Evolutionary conservation across 352 stramenopile species (phyloP), one percentile per base, ranked within the genome.

Genomic region (Elongisporangium anandrum): DNA sequence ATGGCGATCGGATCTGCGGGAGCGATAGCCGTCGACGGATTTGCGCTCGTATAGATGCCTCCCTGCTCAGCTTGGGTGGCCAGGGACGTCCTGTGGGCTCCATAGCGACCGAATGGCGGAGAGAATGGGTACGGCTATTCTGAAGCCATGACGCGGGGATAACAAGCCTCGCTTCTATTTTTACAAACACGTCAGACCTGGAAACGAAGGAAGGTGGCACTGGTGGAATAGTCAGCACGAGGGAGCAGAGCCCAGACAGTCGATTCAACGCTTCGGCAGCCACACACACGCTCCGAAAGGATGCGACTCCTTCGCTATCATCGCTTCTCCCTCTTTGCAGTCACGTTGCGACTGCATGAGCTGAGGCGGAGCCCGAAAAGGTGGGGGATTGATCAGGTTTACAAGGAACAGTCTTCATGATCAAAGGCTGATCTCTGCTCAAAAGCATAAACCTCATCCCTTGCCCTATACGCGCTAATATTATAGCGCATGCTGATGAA

Each of bases 31-130:
- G 10, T 4, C 49, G 20, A 15, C 48, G n/a, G 10, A 24, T 17
- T 38, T 47, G 6, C 45, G 38, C 54, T 53, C 52, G 55, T 47
- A n/a, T 29, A 39, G 55, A 19, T 22, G 52, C 21, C 55, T n/a
- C 55, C 52, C 41, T 15, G 49, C 1, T 45, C 41, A 45, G n/a
- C 12, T 54, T 47, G 41, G 47, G 12, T 20, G 45, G 2, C 16
- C 12, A 22, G 54, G 41, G 22, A 60, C 52, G 55, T 12, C 5
- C 3, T 34, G 4, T 22, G 50, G 12, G 22, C 51, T 26, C 15
- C 23, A 26, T 45, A 23, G 23, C 23, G 22, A 45, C 15, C 50
- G 34, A 57, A 8, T 2, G 29, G 13, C 9, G 9, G 4, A 41
- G 29, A 15, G 29, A 13, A 41, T 41, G 29, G 29, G 29, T 15